Conservation (phyloP, 805 yeast species). For the Maudiozyma turicensis region DNA sequence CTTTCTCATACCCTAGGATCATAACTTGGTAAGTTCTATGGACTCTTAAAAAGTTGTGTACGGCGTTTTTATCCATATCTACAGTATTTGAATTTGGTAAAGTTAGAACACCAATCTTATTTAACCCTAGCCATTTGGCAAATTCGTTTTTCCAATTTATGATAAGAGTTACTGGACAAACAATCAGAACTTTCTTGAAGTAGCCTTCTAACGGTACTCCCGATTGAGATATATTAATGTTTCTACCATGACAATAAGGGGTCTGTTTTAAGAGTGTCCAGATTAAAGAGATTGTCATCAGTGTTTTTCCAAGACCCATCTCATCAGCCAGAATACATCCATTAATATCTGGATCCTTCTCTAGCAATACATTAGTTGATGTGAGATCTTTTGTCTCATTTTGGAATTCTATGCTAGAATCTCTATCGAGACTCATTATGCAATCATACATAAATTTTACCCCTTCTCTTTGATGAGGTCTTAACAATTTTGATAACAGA, state of each 20-base stretch:
- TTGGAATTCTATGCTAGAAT: not conserved
- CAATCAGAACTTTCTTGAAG: constrained; percentile 57
- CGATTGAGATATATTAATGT: constrained; percentile 27
- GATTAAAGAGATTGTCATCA: constrained; percentile 72
- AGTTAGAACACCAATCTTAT: constrained; percentile 57
- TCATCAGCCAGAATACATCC: constrained; percentile 93
- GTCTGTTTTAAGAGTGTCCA: constrained; percentile 75
- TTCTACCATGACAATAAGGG: constrained; percentile 31
- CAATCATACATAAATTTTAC: constrained; percentile 74
- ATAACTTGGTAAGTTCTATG: constrained; percentile 67
- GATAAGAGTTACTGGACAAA: constrained; percentile 86
- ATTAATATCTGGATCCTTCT: constrained; percentile 22
- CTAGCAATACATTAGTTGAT: constrained; percentile 11
- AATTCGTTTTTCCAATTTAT: constrained; percentile 85
- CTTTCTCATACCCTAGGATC: constrained; percentile 81
- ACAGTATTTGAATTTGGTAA: constrained; percentile 41
- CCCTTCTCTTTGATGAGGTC: constrained; percentile 85
- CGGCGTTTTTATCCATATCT: constrained; percentile 44
- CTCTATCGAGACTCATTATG: constrained; percentile 53
- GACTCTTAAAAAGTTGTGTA: constrained; percentile 53
- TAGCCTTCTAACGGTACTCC: constrained; percentile 29
- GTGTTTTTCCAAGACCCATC: constrained; percentile 91
- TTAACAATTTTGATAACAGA: constrained; percentile 37
- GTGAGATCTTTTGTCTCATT: not conserved
- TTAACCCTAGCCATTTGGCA: constrained; percentile 72